Conservation (phyloP, 805 yeast species). For the Saturnispora mendoncae region DNA sequence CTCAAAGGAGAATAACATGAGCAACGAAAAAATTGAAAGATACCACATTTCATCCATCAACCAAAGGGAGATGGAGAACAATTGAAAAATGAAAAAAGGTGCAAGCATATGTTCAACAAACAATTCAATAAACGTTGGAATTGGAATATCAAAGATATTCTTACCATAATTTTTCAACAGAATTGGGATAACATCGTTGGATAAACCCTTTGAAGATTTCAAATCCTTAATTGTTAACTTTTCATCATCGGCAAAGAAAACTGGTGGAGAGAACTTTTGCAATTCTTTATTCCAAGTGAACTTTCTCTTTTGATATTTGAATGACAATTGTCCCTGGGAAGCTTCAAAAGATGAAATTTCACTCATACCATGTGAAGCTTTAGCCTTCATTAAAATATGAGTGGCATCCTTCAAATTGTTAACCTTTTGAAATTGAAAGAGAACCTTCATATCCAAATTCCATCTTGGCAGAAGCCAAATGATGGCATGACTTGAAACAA, state of each 20-base stretch:
- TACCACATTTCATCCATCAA: constrained; percentile 96
- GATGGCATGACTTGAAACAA: constrained; percentile 64
- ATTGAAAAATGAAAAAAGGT: constrained; percentile 93
- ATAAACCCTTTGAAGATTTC: constrained; percentile 37
- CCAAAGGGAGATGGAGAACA: constrained; percentile 94
- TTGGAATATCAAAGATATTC: constrained; percentile 88
- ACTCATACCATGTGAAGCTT: constrained; percentile 78
- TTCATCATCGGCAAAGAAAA: constrained; percentile 62
- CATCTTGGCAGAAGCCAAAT: constrained; percentile 90
- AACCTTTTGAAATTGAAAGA: constrained; percentile 57
- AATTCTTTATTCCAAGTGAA: constrained; percentile 56
- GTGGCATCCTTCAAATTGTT: constrained; percentile 51
- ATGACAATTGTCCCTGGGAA: constrained; percentile 52
- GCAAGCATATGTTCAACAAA: constrained; percentile 98
- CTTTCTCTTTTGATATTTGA: constrained; percentile 86
- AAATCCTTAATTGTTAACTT: constrained; percentile 47
- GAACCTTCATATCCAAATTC: constrained; percentile 64
- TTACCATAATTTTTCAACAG: constrained; percentile 60
- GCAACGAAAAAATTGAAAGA: constrained; percentile 79
- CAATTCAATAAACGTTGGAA: constrained; percentile 83
- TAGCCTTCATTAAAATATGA: constrained; percentile 68
- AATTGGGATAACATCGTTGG: constrained; percentile 26
- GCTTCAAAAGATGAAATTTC: constrained; percentile 58
- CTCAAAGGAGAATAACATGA: constrained; percentile 90
- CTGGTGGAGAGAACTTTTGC: constrained; percentile 68